Base-by-base conservation (phyloP, 306 rosid genomes). In the Clitoria ternatea region DNA sequence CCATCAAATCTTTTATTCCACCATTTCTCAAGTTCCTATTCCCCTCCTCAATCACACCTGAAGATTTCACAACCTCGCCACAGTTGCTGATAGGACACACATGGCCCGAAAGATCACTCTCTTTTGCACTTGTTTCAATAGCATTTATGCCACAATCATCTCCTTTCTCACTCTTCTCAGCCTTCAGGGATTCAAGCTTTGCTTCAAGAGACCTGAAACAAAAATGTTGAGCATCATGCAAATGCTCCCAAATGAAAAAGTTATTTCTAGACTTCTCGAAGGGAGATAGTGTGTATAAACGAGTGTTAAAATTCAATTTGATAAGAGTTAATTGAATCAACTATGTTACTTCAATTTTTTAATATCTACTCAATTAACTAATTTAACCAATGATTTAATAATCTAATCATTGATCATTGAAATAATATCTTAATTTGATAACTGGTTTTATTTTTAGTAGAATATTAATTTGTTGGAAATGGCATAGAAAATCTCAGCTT, bases 141-240 rank as follows among this genome's bases (percentile, higher is more conserved):
- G 69, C 63, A 67, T 64, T 79, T 67, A 47, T 61, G 49, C 74
- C 68, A 50, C 87, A 87, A 45, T 55, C 72, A 43, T 71, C 73
- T 35, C 14, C 72, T 66, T 81, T 78, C 43, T 83, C 84, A 22
- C 36, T 73, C 67, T 68, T 80, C 44, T 60, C 84, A 20, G 81
- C 70, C 82, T 87, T 80, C 3, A 87, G 88, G 40, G 68, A 69
- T 68, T 85, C 84, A 24, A 90, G 80, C 68, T 84, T 84, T 40
- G 84, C 75, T 79, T 90, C 84, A 60, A 90, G 81, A 37, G 83
- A 82, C 77, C 96, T 90, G 81, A 54, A 72, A 66, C 30, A 75
- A 47, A 35, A 7, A 49, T 14, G 40, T 30, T 36, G 49, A 59
- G 19, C 14, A 37, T 3, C 53, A 45, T 19, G 52, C 60, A 73